Evolutionary conservation across 352 stramenopile genomes (phyloP).

Genomic region (Phytopythium litorale): DNA sequence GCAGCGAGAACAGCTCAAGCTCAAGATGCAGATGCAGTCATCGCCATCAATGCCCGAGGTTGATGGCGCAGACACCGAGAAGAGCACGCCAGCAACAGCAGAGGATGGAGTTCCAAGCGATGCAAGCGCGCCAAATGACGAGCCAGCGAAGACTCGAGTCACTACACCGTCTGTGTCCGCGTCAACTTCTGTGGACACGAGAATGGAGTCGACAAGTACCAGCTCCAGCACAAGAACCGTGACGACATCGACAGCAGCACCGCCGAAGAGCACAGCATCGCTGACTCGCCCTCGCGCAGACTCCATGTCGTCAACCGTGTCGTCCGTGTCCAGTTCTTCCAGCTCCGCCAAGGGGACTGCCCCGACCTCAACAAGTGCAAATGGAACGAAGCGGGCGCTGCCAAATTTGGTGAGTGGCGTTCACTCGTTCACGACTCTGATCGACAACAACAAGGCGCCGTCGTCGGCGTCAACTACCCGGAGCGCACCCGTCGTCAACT

Average conservation of each 20-base stretch:
- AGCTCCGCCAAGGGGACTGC: neutral
- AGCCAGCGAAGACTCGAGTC: neutral
- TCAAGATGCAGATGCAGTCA: slow-evolving; percentile 19
- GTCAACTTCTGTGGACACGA: neutral
- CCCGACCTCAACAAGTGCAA: neutral
- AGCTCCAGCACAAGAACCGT: slow-evolving; percentile 1
- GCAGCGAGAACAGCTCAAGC: slow-evolving; percentile 50
- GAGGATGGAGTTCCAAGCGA: neutral
- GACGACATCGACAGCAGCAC: neutral
- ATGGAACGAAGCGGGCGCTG: slow-evolving; percentile 4
- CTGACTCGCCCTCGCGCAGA: slow-evolving; percentile 18
- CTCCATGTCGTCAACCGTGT: slow-evolving; percentile 53
- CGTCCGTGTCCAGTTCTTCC: slow-evolving; percentile 43
- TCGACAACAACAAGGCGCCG: slow-evolving; percentile 46
- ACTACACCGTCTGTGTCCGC: neutral
- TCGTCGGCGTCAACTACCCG: slow-evolving; percentile 27
- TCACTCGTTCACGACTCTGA: slow-evolving; percentile 68
- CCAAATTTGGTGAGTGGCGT: slow-evolving; percentile 68
- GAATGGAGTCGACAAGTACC: too few species aligned
- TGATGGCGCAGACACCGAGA: neutral
- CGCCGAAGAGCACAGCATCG: neutral
- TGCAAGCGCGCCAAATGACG: neutral
- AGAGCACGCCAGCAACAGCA: neutral
- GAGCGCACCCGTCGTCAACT: slow-evolving; percentile 51
- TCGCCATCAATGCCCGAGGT: neutral